phyloP scores from a whole-genome alignment of 2,329 filamentous ascomycete species.

The Cladosporium phlei region DNA sequence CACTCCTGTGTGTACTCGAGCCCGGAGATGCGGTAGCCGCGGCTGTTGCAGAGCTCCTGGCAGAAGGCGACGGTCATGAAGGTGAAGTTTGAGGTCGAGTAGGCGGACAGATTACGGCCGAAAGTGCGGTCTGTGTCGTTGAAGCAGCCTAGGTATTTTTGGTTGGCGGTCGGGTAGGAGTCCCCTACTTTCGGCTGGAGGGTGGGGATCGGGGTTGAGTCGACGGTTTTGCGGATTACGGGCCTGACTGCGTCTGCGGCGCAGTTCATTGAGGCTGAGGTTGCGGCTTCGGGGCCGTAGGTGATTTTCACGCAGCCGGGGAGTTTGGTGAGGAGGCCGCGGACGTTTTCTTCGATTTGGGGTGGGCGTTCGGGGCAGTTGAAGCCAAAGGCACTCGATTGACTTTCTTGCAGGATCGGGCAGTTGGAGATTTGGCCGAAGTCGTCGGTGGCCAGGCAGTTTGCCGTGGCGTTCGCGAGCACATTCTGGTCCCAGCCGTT shows the following conservation, averaged over 20 bases:
- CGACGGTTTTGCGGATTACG: conserved; percentile 24
- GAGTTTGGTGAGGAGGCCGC: conserved; percentile 27
- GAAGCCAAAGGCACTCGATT: conserved; percentile 24
- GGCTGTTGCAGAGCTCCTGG: conserved; percentile 27
- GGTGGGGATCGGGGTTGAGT: conserved; percentile 28
- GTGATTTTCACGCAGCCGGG: conserved; percentile 34
- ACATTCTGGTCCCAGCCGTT: conserved; percentile 45
- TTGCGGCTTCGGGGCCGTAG: conserved; percentile 27
- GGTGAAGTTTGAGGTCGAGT: conserved; percentile 21
- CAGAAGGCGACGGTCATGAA: conserved; percentile 33
- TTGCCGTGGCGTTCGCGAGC: conserved; percentile 36
- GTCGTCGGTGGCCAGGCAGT: conserved; percentile 33
- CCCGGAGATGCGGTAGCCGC: conserved; percentile 29
- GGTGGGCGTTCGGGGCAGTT: conserved; percentile 31
- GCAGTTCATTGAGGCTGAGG: conserved; percentile 29
- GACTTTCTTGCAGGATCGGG: conserved; percentile 27
- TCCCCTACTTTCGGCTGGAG: conserved; percentile 24
- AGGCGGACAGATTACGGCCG: conserved; percentile 26
- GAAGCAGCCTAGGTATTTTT: conserved; percentile 34
- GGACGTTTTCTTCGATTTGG: conserved; percentile 28
- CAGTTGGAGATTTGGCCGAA: conserved; percentile 34
- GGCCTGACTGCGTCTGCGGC: conserved; percentile 20
- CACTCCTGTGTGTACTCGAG: conserved; percentile 33
- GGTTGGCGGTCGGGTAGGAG: conserved; percentile 17
- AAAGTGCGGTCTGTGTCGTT: conserved; percentile 27